Evolutionary conservation across 495 filamentous ascomycete genomes (phyloP).

Genomic region (Echria macrotheca): DNA sequence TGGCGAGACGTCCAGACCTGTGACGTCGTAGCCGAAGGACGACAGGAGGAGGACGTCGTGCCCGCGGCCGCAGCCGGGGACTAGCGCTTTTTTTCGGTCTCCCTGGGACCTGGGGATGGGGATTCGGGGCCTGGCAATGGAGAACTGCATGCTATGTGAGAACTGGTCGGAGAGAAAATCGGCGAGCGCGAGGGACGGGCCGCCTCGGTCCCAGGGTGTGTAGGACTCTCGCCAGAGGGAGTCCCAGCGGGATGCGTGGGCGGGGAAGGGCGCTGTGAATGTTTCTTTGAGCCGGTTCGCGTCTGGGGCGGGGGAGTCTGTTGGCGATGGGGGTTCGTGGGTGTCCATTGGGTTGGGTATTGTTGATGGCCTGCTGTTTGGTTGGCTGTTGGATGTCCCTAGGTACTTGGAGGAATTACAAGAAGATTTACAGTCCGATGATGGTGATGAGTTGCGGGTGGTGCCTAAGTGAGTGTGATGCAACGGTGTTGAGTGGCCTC

Average conservation of each 20-base stretch:
- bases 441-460: no score
- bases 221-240: slow-evolving; percentile 58
- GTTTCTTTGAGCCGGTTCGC: slow-evolving; percentile 14
- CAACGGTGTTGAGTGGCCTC: no score
- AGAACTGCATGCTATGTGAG: no score
- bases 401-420: no score
- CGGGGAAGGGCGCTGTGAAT: slow-evolving; percentile 19
- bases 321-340: background rate
- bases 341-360: background rate
- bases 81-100: slow-evolving; percentile 42
- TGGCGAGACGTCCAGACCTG: slow-evolving; percentile 62
- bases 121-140: no score
- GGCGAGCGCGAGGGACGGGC: slow-evolving; percentile 60
- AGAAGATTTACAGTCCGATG: no score
- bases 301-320: background rate
- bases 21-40: slow-evolving; percentile 65
- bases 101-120: background rate
- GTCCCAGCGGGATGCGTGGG: slow-evolving; percentile 51
- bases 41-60: slow-evolving; percentile 70
- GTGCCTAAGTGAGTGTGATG: no score
- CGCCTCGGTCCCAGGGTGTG: slow-evolving; percentile 65
- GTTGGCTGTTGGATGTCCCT: background rate
- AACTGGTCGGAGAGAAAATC: slow-evolving; percentile 50
- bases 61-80: slow-evolving; percentile 72
- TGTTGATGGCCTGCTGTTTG: background rate